Evolutionary conservation across 805 yeast species (phyloP), one percentile per base, ranked within the genome.

Genomic region (Hanseniaspora thailandica): DNA sequence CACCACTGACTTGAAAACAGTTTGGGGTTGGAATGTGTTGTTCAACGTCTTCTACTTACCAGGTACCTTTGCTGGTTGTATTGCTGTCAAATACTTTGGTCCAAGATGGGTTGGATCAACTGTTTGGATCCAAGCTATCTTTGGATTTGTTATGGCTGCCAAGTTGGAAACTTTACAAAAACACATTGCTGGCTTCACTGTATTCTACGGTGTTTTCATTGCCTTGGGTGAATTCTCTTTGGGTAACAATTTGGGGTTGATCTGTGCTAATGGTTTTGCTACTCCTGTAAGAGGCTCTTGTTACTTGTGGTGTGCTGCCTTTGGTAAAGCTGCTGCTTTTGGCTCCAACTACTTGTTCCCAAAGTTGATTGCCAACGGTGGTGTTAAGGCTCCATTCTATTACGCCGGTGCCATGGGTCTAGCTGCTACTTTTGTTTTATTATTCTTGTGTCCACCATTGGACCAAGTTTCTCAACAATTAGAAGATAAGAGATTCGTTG

Each of bases 1-100:
- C 12, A 79, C 74, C 51, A 75, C 76, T 40, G 76, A 46, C 19
- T 69, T 86, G 55, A 81, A 81, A 69, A 76, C 80, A 65, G 76
- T 86, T 26, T 85, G 87, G 68, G 97, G 96, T 48, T 90, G 97
- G 97, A 86, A 84, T 66, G 84, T 85, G 57, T 90, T 90, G 4
- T 76, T 89, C 62, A 87, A 87, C 68, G 71, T 85, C 62, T 90
- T 89, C 69, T 89, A 90, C 68, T 69, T 90, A 35, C 97, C 97
- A n/a, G 97, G 97, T 59, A 76, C 96, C 1, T 78, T 87, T 66
- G 64, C 84, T 20, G 97, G 97, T 63, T 96, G 95, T n/a, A 62
- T 76, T 47, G 69, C 78, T 36, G 76, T 95, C 17, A 97, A 90
- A 68, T 85, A 78, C 68, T 63, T 87, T 55, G 97, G 97, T n/a